phyloP scores from a whole-genome alignment of 306 rosid genomes.

The Castanea mollissima region DNA sequence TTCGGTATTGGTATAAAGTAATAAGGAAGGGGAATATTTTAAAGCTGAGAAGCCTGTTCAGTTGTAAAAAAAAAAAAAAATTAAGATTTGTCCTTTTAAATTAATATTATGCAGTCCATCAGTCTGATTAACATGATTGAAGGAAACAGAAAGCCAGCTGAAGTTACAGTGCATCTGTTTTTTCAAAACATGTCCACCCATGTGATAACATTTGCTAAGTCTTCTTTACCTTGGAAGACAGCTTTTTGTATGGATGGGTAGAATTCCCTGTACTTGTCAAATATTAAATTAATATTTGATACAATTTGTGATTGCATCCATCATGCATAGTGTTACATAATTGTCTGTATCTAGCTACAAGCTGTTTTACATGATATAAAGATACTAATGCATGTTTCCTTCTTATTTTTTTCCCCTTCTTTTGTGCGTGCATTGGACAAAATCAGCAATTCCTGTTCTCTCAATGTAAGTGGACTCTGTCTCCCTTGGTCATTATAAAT shows the following conservation, averaged over 20 bases:
- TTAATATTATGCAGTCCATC: not conserved
- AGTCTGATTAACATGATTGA: not conserved
- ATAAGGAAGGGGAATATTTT: not conserved
- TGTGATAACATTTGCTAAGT: not conserved
- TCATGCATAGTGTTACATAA: not conserved
- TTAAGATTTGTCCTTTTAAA: not conserved
- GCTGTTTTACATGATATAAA: conserved; percentile 2
- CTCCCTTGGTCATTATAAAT: conserved; percentile 15
- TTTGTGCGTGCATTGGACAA: conserved; percentile 40
- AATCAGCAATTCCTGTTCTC: conserved; percentile 96
- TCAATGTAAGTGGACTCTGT: conserved; percentile 73
- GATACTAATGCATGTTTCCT: conserved; percentile 44
- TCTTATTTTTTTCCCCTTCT: conserved; percentile 12
- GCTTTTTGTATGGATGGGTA: not conserved
- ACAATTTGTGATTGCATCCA: not conserved
- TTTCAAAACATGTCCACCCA: conserved; percentile 7
- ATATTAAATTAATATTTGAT: not conserved
- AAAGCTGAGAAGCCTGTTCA: not conserved
- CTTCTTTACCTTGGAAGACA: not conserved
- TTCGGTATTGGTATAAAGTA: not conserved
- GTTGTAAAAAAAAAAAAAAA: not conserved
- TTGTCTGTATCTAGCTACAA: not conserved
- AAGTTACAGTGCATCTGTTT: not conserved
- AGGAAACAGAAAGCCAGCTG: not conserved
- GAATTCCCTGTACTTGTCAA: not conserved